Conservation (phyloP, 768 basidiomycete genomes). For the Plicaturopsis crispa region DNA sequence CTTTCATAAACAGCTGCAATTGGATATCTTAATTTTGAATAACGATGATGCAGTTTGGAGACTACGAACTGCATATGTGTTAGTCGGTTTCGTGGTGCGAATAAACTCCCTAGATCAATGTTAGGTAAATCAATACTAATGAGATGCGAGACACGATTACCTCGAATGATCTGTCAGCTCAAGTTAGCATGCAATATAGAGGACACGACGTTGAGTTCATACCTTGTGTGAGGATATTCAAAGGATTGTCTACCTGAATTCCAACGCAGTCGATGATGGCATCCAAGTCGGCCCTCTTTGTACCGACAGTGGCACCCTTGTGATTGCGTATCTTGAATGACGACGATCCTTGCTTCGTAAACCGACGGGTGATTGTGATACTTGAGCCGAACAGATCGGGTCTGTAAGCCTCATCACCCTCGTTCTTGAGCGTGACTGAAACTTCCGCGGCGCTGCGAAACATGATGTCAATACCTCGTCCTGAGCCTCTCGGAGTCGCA, state of each 20-base stretch:
- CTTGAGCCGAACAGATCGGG: constrained; percentile 79
- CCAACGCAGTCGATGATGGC: constrained; percentile 94
- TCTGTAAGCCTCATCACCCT: constrained; percentile 84
- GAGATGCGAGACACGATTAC: neutral
- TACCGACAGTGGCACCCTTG: constrained; percentile 59
- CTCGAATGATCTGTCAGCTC: constrained; percentile 22
- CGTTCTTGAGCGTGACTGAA: constrained; percentile 78
- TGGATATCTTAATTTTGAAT: constrained; percentile 4
- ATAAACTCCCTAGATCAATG: constrained; percentile 73
- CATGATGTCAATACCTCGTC: neutral
- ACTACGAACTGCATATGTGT: constrained; percentile 83
- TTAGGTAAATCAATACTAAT: constrained; percentile 12
- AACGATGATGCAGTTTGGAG: too few species aligned
- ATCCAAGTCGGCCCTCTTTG: constrained; percentile 79
- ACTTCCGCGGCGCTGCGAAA: constrained; percentile 58
- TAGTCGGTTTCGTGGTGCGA: constrained; percentile 66
- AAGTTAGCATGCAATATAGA: neutral
- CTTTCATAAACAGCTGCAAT: constrained; percentile 83
- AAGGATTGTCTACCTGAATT: constrained; percentile 93
- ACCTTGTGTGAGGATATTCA: constrained; percentile 92
- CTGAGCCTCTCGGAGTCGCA: neutral
- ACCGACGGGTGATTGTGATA: constrained; percentile 77
- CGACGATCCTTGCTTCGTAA: constrained; percentile 68
- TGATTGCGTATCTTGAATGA: constrained; percentile 72
- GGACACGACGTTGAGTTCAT: too few species aligned